Base-by-base conservation (phyloP, 805 yeast species). In the Candida verbasci region DNA sequence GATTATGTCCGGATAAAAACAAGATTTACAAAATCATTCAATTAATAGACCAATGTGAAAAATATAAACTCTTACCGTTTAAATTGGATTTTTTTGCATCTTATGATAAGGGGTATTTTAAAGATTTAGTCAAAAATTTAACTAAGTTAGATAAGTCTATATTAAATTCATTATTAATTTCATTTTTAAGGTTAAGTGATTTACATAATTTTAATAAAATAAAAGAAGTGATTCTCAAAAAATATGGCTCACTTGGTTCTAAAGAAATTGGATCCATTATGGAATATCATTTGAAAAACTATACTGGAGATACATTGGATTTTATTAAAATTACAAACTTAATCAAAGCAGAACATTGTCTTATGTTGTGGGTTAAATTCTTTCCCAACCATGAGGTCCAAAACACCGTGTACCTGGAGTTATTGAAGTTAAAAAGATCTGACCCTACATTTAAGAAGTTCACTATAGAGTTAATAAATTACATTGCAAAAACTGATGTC, bases 121-220 rank as follows among this genome's bases (percentile, higher is more conserved):
- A 52, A n/a, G 22, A 17, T 10, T 45, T 59, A 17, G 41, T 58
- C 6, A 45, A 48, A 21, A 33, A 39, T 22, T 42, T 62, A 12
- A 40, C 34, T n/a, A 51, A 67, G 6, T 41, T 65, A n/a, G 43
- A 48, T 20, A 43, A 68, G 17, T 54, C 53, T 47, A 53, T 66
- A 2, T 42, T 65, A 6, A 53, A 66, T 4, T 55, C 54, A 42
- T 45, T 67, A 21, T 57, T 65, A 31, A 43, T 48, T 14, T 46
- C 57, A 6, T 63, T 64, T 31, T 38, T 60, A 24, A 18, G 26
- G 10, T 58, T 52, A 35, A 49, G 53, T 29, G 52, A 55, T 29
- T 59, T 53, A 23, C 42, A 37, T 2, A 62, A 56, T 4, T 55
- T 67, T 0, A 59, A 59, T 27, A 51, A 46, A 35, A 44, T 63